Base-by-base conservation (phyloP, 768 basidiomycete genomes). In the Baorangia bicolor region DNA sequence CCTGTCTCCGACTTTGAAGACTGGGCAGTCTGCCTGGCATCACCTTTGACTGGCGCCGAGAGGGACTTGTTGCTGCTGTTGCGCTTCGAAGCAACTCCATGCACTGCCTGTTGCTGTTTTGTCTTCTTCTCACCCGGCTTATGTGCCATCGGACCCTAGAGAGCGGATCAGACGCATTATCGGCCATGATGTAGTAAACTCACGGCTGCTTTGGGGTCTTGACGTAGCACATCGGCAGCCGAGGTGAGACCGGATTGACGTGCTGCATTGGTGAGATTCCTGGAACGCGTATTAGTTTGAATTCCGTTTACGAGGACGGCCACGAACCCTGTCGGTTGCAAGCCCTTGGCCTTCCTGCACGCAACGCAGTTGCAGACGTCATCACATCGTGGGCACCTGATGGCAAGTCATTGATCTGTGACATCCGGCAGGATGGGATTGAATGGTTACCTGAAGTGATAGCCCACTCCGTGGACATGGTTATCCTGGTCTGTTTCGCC, bases 371-470 rank as follows among this genome's bases (percentile, higher is more conserved):
- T 88, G 70, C 90, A 92, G 11, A 76, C 71, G 60, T 80, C 83
- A 48, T 78, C 73, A 56, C 90, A 92, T 61, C 77, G 80, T 5
- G 87, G 87, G 59, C 90, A 92, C 66, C 88, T 91, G 58, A 27
- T 41, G 48, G 44, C 48, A 47, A 55, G 61, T 52, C 21, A 55
- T 53, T 43, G 60, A 61, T 60, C 55, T 51, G 37, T 49, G 45
- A 38, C 51, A 51, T 56, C 41, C 34, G 34, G 42, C 27, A 51
- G 49, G 30, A 52, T 30, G 35, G 51, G 20, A 49, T 18, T 64
- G 39, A 38, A 45, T 47, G 69, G 45, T 63, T 39, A 86, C 87
- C 78, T 79, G 75, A 84, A 90, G 27, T 71, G 70, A 63, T 82
- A 84, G 5, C 64, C 69, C 38, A 62, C 64, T 5, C 63, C 64